A percentile compares a stretch with the other conserved stretches of the same genome.
Conservation (phyloP, 306 rosid species). For the Corylus avellana region DNA sequence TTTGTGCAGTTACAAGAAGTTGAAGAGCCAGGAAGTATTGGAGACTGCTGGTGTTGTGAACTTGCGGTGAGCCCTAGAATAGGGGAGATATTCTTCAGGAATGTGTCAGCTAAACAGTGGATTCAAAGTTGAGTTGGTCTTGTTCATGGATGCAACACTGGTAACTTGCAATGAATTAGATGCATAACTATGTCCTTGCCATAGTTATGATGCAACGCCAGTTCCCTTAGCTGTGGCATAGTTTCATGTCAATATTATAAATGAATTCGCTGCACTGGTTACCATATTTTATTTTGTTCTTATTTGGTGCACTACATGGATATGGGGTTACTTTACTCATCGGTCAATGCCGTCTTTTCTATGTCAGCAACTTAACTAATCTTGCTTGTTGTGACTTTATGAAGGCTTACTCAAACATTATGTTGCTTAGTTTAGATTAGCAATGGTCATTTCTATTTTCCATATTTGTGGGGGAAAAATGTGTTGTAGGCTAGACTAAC, state of each 20-base stretch:
- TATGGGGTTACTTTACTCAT: not conserved
- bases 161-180: not conserved
- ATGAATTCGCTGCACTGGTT: not conserved
- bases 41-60: conserved; percentile 4
- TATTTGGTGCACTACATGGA: not conserved
- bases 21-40: not conserved
- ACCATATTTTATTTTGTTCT: not conserved
- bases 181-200: not conserved
- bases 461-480: not conserved
- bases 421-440: not conserved
- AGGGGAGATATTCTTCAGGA: not conserved
- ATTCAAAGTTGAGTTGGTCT: conserved; percentile 4
- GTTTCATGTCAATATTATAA: not conserved
- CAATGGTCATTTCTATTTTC: not conserved
- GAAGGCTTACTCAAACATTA: not conserved
- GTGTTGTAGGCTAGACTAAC: not conserved
- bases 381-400: not conserved
- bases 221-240: not conserved
- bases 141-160: not conserved
- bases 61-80: not conserved
- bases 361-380: not conserved
- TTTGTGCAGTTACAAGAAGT: not conserved
- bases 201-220: not conserved
- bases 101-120: not conserved
- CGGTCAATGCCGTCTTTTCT: not conserved